Base-by-base conservation (phyloP, 2,329 filamentous ascomycete genomes). In the Calonectria pseudoturangicola region DNA sequence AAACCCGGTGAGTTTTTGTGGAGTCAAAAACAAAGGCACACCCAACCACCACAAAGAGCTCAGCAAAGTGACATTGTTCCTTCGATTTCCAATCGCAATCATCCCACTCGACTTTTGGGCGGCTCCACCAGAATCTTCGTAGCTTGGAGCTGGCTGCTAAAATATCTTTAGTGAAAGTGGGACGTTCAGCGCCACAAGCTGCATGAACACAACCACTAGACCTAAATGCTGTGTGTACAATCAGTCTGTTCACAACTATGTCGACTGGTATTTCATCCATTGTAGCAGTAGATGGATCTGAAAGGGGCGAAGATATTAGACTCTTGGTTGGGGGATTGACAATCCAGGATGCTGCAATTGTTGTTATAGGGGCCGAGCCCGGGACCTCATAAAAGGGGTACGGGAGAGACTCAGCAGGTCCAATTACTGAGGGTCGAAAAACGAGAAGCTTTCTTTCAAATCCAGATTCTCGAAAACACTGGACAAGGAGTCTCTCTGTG, bases 41-140 rank as follows among this genome's bases (percentile, higher is more conserved):
- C 21, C 54, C 54, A 15, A 12, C 0, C 1, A 60, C 21, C 33
- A 60, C 54, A 16, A 39, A 41, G 13, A 60, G n/a, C 15, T n/a
- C 6, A 8, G 12, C 54, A 7, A 60, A 36, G 2, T 10, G 12
- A 9, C 54, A 25, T 9, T 60, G 62, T 10, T 7, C 18, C 0
- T 65, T 43, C 2, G 62, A 48, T 25, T 65, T 65, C 62, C 62
- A 48, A 15, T 65, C 41, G 16, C n/a, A 33, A 16, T 50, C n/a
- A 1, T 4, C 4, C 62, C 62, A 65, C 8, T 16, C n/a, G 9
- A 65, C 3, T 10, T 16, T 36, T 8, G 62, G 62, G 8, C 43
- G 9, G 0, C 62, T 12, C 62, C 62, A 65, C 62, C 62, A 65
- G 6, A 21, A 25, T 16, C 43, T 50, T 7, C 62, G 45, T 39